Base-by-base conservation (phyloP, 179 eudicot species). In the Corrigiola litoralis region DNA sequence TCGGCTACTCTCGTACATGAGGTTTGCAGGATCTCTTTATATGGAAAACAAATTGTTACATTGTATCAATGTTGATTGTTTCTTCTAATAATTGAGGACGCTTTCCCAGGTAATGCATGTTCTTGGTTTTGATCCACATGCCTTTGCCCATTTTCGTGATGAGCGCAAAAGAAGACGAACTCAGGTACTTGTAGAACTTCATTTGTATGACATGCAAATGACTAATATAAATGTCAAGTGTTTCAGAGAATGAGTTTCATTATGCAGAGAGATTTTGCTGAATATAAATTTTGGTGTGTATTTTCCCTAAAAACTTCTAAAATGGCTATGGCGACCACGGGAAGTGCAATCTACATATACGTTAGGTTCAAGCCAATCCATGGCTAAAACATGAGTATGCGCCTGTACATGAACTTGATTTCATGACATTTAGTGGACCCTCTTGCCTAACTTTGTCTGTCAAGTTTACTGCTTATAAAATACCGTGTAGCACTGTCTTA, bases 81-180 rank as follows among this genome's bases (percentile, higher is more conserved):
- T 53, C 47, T 45, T 36, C 46, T 51, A 32, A 75, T 29, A 14
- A 50, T 1, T 36, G 41, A 27, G 12, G 23, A 3, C 51, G 6
- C 32, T 25, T 71, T 38, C 28, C 36, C 74, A 92, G 98, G 98
- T 92, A 60, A 90, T 94, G 90, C 99, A 94, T 44, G 97, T 94
- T 49, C 94, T 94, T 77, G 99, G 99, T 54, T 94, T 94, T 79
- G 99, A 94, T 81, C 99, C 99, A 58, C 97, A 94, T 72, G 99
- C 99, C 62, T 94, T 90, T 72, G 89, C 97, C 11, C 99, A 94
- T 76, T 94, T 94, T 70, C 88, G 99, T 57, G 99, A 94, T 74
- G 97, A 94, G 79, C 86, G 95, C 69, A 94, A 86, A 81, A 83
- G 89, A 71, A 79, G 97, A 67, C 87, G 99, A 52, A 68, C 65